Base-by-base conservation (phyloP, 2,329 filamentous ascomycete genomes). In the Geosmithia putterillii region DNA sequence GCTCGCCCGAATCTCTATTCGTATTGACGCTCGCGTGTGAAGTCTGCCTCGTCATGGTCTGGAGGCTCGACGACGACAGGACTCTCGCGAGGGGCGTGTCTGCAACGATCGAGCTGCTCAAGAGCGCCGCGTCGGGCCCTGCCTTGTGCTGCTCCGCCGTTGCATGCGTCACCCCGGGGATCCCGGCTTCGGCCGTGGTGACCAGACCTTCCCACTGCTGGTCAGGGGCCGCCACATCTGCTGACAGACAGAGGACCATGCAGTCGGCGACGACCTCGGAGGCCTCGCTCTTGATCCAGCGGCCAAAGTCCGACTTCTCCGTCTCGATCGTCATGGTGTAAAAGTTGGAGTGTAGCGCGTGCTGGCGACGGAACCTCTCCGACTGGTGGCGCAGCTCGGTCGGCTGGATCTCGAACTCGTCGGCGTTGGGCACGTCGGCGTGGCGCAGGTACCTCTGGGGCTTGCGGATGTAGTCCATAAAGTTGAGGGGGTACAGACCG, bases 381-480 rank as follows among this genome's bases (percentile, higher is more conserved):
- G 83, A 89, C 41, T 84, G 73, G 52, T 82, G 76, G 5, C 84
- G 72, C 44, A 92, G 86, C 51, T 89, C 79, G 4, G 79, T 79
- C 25, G 86, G 83, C 51, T 90, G 82, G 3, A 90, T 73, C 53
- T 89, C 83, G 38, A 90, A 74, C 44, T 86, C 81, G 48, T 88
- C 81, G 1, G 79, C 74, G 41, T 80, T 77, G 4, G 75, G 70
- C 25, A 79, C 82, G 49, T 86, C 77, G 36, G 82, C 77, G 53
- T 83, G 81, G 40, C 86, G 80, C 9, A 92, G 66, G 54, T 84
- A 90, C 49, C 82, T 77, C 51, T 87, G 79, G 3, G 86, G 85
- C 54, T 90, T 90, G 45, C 85, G 76, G 48, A 92, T 83, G 56
- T 90, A 92, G 59, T 82, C 83, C 76, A 87, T 83, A 52, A 92